A percentile compares a stretch with the other conserved stretches of the same genome.
Evolutionary conservation across 2,329 filamentous ascomycete genomes (phyloP).

Genomic region (Gliomastix tumulicola): DNA sequence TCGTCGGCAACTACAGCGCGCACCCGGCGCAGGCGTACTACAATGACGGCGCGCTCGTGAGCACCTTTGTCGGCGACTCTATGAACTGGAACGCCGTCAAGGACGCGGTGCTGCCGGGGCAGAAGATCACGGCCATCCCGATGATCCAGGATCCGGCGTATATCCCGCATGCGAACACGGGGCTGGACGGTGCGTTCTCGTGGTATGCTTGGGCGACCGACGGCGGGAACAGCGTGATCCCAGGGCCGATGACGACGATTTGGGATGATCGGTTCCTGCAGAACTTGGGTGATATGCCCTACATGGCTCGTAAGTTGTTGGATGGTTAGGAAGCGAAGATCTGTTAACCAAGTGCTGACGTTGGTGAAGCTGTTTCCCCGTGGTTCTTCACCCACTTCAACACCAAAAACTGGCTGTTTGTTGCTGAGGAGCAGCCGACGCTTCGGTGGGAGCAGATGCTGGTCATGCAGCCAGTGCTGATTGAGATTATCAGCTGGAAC

Average conservation of each 20-base stretch:
- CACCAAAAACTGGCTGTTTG: constrained; percentile 14
- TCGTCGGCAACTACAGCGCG: constrained; percentile 8
- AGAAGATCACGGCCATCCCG: constrained; percentile 11
- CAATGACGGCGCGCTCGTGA: constrained; percentile 11
- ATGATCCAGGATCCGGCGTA: constrained; percentile 11
- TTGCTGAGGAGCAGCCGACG: constrained; percentile 12
- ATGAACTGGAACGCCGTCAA: constrained; percentile 13
- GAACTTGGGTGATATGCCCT: constrained; percentile 6
- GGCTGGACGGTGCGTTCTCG: constrained; percentile 12
- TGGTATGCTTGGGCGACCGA: constrained; percentile 14
- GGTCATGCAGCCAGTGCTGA: constrained; percentile 11
- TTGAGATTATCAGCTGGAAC: constrained; percentile 13
- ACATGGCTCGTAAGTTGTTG: constrained; percentile 12
- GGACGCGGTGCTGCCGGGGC: constrained; percentile 4
- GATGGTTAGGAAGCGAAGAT: neutral
- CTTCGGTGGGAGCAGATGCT: constrained; percentile 13
- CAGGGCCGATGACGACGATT: constrained; percentile 11
- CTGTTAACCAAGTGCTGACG: neutral
- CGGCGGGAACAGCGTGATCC: constrained; percentile 11
- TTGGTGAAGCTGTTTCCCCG: constrained; percentile 9
- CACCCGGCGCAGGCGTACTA: constrained; percentile 10
- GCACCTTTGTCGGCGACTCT: constrained; percentile 13
- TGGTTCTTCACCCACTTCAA: constrained; percentile 15
- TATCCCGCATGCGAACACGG: constrained; percentile 5
- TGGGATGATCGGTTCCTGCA: constrained; percentile 11